Evolutionary conservation across 1,284 basidiomycete genomes (phyloP), one percentile per base, ranked within the genome.

Genomic region (Fomitopsis schrenkii): DNA sequence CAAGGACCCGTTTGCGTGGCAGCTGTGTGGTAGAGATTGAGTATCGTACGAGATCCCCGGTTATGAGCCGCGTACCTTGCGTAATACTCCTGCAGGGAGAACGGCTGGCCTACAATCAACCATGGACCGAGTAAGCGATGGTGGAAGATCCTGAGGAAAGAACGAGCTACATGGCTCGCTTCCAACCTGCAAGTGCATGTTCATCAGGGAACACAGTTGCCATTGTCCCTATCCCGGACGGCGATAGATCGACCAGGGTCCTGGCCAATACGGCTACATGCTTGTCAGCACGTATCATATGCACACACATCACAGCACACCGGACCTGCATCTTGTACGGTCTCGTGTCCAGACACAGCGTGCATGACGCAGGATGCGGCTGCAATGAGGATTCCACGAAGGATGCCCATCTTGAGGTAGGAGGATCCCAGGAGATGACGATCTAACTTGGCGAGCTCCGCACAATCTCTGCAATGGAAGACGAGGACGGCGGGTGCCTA

Each of bases 71-170:
- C 68, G 60, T 59, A 78, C 78, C 76, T 79, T 48, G 77, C 75
- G 68, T 83, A 80, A 68, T 87, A 87, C 72, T 87, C 86, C 72
- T 86, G 84, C 61, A 87, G 72, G 7, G 84, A 78, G 68, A 87
- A 86, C 15, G 86, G 84, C 63, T 80, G 75, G 22, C 79, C 85
- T 85, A 67, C 14, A 46, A 28, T 52, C 22, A 48, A 30, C 38
- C n/a, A n/a, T n/a, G 30, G 26, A 15, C 6, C 54, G 30, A 38
- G 50, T 38, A 9, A 54, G 52, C n/a, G 22, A 12, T 15, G 6
- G 52, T 33, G 28, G 28, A 28, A 28, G 7, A 28, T 48, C 9
- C 45, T 48, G 22, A 50, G 12, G 48, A 33, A 38, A 50, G 14
- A 5, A 15, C 35, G 9, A 5, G 30, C 52, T 50, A 17, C 8